Conservation (phyloP, 129 eudicot genomes). For the Flaveria sonorensis region DNA sequence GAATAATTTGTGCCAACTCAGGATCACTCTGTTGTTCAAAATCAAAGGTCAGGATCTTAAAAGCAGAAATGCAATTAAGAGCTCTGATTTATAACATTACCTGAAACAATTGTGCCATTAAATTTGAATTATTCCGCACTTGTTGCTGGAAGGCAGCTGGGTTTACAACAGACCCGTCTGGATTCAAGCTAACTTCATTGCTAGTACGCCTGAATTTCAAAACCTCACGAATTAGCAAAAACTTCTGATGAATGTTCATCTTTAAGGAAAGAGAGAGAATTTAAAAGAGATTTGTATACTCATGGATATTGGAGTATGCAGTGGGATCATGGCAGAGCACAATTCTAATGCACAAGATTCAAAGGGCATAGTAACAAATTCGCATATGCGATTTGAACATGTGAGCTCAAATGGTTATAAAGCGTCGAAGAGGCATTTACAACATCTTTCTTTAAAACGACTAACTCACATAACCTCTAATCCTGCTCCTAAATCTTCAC, state of each 20-base stretch:
- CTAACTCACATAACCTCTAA: too few species aligned
- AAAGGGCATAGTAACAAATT: background rate
- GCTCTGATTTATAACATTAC: constrained; percentile 31
- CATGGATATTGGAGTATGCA: background rate
- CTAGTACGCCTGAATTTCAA: constrained; percentile 50
- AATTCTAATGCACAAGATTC: background rate
- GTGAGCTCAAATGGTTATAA: too few species aligned
- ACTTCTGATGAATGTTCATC: background rate
- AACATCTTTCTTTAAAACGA: too few species aligned
- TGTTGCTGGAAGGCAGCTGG: constrained; percentile 96
- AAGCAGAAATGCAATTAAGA: constrained; percentile 2
- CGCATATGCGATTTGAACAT: background rate
- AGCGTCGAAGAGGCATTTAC: too few species aligned
- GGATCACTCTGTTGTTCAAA: constrained; percentile 72
- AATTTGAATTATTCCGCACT: constrained; percentile 67
- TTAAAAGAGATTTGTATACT: background rate
- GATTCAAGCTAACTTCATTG: constrained; percentile 56
- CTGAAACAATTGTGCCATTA: constrained; percentile 94
- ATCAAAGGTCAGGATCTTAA: constrained; percentile 32
- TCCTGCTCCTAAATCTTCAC: too few species aligned
- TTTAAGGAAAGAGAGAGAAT: background rate
- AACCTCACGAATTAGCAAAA: constrained; percentile 16
- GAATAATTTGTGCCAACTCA: constrained; percentile 85
- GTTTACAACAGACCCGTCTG: constrained; percentile 89
- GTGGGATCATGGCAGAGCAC: background rate